Percentiles rank a stretch among this genome's conserved stretches.
Evolutionary conservation across 352 stramenopile species (phyloP).

Genomic region (Pythium brassicae): DNA sequence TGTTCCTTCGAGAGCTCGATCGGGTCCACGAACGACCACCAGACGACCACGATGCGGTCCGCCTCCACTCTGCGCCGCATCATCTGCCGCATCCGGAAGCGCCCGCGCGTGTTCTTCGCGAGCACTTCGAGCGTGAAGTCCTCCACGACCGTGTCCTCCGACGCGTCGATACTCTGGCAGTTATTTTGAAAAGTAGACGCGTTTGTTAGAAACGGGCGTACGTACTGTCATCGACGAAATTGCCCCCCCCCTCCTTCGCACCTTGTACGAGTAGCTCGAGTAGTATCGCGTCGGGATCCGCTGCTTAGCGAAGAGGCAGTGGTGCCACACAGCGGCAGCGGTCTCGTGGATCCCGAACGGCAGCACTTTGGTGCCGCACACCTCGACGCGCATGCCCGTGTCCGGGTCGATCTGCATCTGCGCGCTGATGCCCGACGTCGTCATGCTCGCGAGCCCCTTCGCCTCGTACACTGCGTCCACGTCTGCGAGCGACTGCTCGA

Average conservation of each 20-base stretch:
- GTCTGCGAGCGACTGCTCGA: background rate
- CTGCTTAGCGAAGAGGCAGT: constrained; percentile 39
- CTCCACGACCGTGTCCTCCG: constrained; percentile 53
- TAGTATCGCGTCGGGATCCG: constrained; percentile 36
- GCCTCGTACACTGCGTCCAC: background rate
- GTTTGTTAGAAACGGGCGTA: too few species aligned
- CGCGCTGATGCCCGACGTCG: background rate
- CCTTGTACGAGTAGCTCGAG: constrained; percentile 29
- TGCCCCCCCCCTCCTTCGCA: too few species aligned
- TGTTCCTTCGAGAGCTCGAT: constrained; percentile 40
- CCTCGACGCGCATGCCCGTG: constrained; percentile 34
- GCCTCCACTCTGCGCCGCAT: constrained; percentile 52
- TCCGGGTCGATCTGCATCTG: constrained; percentile 13
- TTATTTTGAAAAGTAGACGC: too few species aligned
- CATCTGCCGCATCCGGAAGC: constrained; percentile 58
- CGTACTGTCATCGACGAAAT: too few species aligned
- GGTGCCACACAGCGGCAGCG: constrained; percentile 35
- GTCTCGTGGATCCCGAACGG: constrained; percentile 33
- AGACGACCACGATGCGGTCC: constrained; percentile 55
- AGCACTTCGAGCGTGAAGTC: constrained; percentile 56
- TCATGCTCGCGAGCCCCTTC: constrained; percentile 7
- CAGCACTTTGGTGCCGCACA: constrained; percentile 46
- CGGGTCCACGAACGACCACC: constrained; percentile 45
- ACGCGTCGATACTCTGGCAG: constrained; percentile 22
- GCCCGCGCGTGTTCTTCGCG: constrained; percentile 38